These are phyloP conservation scores for Serendipita sp. DNA, from an alignment of 768 basidiomycete genomes.

Conservation along the genomic window DNA sequence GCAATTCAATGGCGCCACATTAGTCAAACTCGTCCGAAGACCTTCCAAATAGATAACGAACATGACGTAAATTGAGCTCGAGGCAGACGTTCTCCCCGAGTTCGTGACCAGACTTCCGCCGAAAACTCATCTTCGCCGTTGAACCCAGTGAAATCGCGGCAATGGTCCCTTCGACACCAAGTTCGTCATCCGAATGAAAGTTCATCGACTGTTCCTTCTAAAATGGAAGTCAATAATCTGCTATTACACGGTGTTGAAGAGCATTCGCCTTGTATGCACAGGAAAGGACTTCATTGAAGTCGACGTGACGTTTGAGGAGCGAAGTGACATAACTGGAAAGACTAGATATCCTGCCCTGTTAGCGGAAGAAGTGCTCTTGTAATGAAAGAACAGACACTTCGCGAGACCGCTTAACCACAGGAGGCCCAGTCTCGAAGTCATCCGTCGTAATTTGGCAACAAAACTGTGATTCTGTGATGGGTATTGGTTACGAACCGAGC, in stretches of 20 bases:
- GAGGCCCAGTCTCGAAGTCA: background rate
- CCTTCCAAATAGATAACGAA: background rate
- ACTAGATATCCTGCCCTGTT: background rate
- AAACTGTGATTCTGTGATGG: background rate
- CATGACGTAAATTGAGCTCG: background rate
- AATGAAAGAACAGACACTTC: background rate
- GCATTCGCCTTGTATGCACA: constrained; percentile 58
- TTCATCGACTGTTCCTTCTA: constrained; percentile 59
- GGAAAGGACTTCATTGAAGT: constrained; percentile 66
- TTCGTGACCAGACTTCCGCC: constrained; percentile 26
- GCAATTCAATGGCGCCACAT: constrained; percentile 4
- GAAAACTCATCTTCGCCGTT: constrained; percentile 67
- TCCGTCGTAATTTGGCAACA: background rate
- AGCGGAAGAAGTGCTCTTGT: background rate
- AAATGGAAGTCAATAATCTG: background rate
- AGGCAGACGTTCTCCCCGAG: constrained; percentile 37
- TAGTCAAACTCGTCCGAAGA: too few relatives aligned
- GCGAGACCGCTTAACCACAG: background rate
- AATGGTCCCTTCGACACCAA: constrained; percentile 53
- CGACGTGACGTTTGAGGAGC: constrained; percentile 25
- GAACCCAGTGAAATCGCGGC: constrained; percentile 67
- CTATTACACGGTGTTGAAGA: background rate
- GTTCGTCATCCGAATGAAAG: constrained; percentile 60
- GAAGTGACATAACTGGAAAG: constrained; percentile 23
- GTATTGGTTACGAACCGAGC: too few relatives aligned